Conservation (phyloP, 2,329 filamentous ascomycete species). For the Epichloe coenophiala region DNA sequence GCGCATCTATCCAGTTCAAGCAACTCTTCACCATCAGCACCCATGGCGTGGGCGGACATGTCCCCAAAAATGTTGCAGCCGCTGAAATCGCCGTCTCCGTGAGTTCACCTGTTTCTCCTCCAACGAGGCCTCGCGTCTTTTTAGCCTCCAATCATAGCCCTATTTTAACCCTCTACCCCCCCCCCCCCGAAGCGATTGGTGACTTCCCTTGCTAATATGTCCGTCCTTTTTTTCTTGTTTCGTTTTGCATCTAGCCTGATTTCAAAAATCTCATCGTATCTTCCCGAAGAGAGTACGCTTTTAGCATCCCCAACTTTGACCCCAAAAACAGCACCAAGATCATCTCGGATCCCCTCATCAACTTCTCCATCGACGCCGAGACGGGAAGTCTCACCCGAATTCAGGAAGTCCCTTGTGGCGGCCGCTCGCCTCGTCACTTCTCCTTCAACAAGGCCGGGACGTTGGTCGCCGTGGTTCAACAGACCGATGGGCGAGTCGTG, state of each 20-base stretch:
- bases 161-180: no score
- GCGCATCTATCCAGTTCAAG: slow-evolving; percentile 27
- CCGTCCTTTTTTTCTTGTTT: background rate
- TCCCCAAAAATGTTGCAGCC: slow-evolving; percentile 29
- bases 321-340: slow-evolving; percentile 28
- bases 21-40: slow-evolving; percentile 34
- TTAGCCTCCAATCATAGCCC: background rate
- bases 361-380: slow-evolving; percentile 38
- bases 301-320: slow-evolving; percentile 33
- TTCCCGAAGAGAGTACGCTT: slow-evolving; percentile 48
- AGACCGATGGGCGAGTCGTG: slow-evolving; percentile 45
- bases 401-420: slow-evolving; percentile 49
- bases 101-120: slow-evolving; percentile 16
- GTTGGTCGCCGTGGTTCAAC: slow-evolving; percentile 52
- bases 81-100: slow-evolving; percentile 47
- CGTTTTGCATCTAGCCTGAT: slow-evolving; percentile 32
- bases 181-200: background rate
- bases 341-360: slow-evolving; percentile 53
- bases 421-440: slow-evolving; percentile 53
- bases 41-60: slow-evolving; percentile 29
- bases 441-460: slow-evolving; percentile 50
- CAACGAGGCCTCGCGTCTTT: background rate
- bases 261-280: slow-evolving; percentile 52
- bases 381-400: slow-evolving; percentile 43
- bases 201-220: background rate